Base-by-base conservation (phyloP, 2,329 filamentous ascomycete genomes). In the Botrytis deweyae region DNA sequence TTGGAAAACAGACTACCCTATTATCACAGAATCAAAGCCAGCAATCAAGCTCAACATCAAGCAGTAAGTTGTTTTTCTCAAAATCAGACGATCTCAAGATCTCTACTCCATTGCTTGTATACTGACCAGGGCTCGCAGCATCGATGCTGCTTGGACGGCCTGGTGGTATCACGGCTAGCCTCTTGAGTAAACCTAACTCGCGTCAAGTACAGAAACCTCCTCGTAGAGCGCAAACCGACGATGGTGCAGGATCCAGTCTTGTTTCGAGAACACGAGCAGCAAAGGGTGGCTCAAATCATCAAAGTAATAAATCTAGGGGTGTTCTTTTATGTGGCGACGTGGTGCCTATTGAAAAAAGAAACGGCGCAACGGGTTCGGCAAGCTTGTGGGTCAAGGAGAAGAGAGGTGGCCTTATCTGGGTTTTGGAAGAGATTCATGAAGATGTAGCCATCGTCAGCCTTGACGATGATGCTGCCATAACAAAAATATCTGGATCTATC, bases 301-400 rank as follows among this genome's bases (percentile, higher is more conserved):
- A 89, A 70, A 89, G 88, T 77, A 92, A 88, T 78, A 94, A 93
- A 77, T 97, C 94, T 38, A 88, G 94, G 78, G 95, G 95, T 4
- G 96, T 99, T 40, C 83, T 99, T 70, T 87, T 99, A 1, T 99
- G 96, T 78, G 96, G 96, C 62, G 96, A 99, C 81, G 95, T 99
- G n/a, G 94, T 99, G 29, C 96, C 96, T 0, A 99, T 99, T 74
- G 93, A 95, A 81, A 99, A 98, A 83, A 90, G 96, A 75, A 97
- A 99, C 79, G 96, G 96, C 6, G 89, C 92, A 18, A 95, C 92
- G 7, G 96, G 96, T 3, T 95, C 96, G 74, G 96, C 96, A 55
- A 98, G 95, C 83, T 85, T 99, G 58, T 99, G 96, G 96, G 96
- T 99, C 5, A 99, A 99, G 84, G 96, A 99, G 83, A 99, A 99